Conservation (phyloP, 257 asterid genomes). For the Solanum virginianum region DNA sequence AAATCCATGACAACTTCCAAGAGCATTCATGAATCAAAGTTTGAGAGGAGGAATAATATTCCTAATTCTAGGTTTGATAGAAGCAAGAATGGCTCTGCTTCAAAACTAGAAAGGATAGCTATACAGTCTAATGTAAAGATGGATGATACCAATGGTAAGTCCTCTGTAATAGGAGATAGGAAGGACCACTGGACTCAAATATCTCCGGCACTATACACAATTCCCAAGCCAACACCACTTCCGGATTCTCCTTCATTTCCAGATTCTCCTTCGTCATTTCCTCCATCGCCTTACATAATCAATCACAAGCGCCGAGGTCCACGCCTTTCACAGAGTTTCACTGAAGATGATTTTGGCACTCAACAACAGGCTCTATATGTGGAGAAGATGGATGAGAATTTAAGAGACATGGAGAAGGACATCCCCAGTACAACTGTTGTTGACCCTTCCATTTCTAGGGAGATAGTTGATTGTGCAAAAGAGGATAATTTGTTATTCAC, state of each 20-base stretch:
- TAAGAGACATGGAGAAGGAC: conserved; percentile 12
- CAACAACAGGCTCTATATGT: conserved; percentile 16
- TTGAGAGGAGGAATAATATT: conserved; percentile 31
- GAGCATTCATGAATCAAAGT: conserved; percentile 21
- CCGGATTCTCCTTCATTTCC: conserved; percentile 88
- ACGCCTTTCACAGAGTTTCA: conserved; percentile 65
- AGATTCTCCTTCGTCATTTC: conserved; percentile 79
- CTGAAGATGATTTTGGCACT: conserved; percentile 54
- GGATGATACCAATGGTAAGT: conserved; percentile 18
- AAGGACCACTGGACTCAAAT: conserved; percentile 66
- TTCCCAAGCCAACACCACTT: conserved; percentile 73
- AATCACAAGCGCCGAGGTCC: conserved; percentile 96
- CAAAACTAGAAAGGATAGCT: conserved; percentile 33
- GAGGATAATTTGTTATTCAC: conserved; percentile 6
- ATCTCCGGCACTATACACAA: conserved; percentile 88
- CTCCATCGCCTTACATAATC: conserved; percentile 80
- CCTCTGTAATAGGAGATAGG: conserved; percentile 16
- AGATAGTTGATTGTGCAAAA: conserved; percentile 8
- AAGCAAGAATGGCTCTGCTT: conserved; percentile 10
- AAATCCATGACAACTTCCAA: conserved; percentile 30
- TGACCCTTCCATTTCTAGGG: conserved; percentile 10
- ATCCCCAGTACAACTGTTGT: conserved; percentile 12
- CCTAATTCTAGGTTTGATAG: conserved; percentile 20
- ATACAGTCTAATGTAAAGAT: conserved; percentile 26
- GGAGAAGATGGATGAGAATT: conserved; percentile 27